Conservation (phyloP, 352 stramenopile species). For the Globisporangium nodosum region DNA sequence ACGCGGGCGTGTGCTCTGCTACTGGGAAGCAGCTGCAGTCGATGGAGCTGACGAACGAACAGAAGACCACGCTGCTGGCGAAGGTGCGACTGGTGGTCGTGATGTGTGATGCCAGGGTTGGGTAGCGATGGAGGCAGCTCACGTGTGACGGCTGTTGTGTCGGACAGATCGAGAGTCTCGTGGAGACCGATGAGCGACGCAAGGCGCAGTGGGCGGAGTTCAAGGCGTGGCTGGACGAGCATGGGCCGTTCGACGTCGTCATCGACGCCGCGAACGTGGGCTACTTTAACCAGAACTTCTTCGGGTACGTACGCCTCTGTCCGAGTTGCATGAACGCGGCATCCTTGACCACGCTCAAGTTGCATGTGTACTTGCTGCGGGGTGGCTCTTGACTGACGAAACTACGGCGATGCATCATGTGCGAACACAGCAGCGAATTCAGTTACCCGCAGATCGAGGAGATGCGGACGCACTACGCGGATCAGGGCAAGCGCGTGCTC, state of each 20-base stretch:
- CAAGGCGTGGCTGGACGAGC: constrained; percentile 66
- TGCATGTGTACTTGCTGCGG: no score
- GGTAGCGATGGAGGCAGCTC: background rate
- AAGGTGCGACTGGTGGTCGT: constrained; percentile 33
- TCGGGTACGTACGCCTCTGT: constrained; percentile 34
- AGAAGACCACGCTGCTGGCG: constrained; percentile 40
- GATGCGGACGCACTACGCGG: constrained; percentile 89
- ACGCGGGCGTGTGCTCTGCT: constrained; percentile 48
- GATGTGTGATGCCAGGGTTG: background rate
- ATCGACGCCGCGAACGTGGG: constrained; percentile 98
- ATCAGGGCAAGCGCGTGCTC: constrained; percentile 84
- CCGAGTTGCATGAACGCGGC: background rate
- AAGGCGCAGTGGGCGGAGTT: constrained; percentile 77
- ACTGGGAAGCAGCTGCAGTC: constrained; percentile 59
- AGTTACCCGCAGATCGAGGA: constrained; percentile 95
- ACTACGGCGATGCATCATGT: constrained; percentile 1
- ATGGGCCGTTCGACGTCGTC: constrained; percentile 88
- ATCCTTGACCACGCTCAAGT: no score
- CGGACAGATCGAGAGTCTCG: constrained; percentile 68
- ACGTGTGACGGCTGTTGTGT: background rate
- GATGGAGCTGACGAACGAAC: constrained; percentile 47
- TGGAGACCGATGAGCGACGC: constrained; percentile 65
- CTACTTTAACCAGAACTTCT: constrained; percentile 97
- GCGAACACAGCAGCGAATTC: constrained; percentile 72
- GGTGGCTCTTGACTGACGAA: constrained; percentile 7